Base-by-base conservation (phyloP, 2,329 filamentous ascomycete genomes). In the Alternaria incomplexa region DNA sequence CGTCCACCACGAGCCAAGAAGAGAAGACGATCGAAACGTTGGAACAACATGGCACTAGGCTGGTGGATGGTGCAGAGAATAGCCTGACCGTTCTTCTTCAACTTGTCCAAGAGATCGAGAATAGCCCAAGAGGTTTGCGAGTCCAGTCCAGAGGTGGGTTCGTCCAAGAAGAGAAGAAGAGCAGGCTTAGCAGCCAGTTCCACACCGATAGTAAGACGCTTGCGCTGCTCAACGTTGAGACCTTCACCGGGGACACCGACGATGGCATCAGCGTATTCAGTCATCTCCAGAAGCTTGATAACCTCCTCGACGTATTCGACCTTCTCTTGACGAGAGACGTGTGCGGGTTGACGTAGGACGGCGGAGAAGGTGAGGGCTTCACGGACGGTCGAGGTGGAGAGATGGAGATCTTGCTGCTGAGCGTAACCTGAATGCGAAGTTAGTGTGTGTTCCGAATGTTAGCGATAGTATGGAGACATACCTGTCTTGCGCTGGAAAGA, bases 31-130 rank as follows among this genome's bases (percentile, higher is more conserved):
- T 96, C 92, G 77, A 96, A 97, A 62, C 93, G 91, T 78, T 97
- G 92, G 84, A 97, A 97, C 56, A 97, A 86, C 86, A 97, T 93
- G 32, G 94, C 93, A 13, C 93, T 96, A n/a, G 95, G 95, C 80
- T 98, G 95, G 79, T 98, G 95, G 64, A 97, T 97, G 0, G 95
- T 97, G 83, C 93, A 97, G n/a, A 97, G 89, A 80, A 97, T 93
- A 55, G 95, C 94, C 56, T 80, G 77, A 15, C 95, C 94, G 66
- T 89, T 91, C 79, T 95, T 91, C 72, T 93, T 93, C 32, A 97
- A 85, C 81, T 96, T 97, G 80, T 96, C 91, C 44, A 98, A 87
- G 11, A 97, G 87, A 78, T 93, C 90, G 48, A 93, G 86, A 76
- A 97, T 97, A 67, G 93, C 92, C 93, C 93, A 97, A 1, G 93